Evolutionary conservation across 2,329 filamentous ascomycete genomes (phyloP), one percentile per base, ranked within the genome.

Genomic region (Corinectria fuckeliana): DNA sequence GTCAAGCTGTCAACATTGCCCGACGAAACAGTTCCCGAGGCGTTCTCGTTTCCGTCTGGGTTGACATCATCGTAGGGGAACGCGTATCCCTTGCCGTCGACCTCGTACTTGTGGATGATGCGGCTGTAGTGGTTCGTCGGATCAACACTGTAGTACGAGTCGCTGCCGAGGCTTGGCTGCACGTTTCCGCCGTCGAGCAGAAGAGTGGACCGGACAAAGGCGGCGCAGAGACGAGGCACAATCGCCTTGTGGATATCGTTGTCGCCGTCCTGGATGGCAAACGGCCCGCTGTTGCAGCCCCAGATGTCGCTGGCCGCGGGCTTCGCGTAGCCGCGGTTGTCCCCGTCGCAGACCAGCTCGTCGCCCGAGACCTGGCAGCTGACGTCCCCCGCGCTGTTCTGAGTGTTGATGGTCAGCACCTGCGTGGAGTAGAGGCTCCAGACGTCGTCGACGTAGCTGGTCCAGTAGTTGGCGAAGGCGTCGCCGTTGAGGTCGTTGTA

Each of bases 31-130:
- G 70, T 60, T 0, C 75, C 77, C 1, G 77, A 77, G 3, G 84
- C 82, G 69, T 89, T 85, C 62, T 80, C 76, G 25, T 81, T 79
- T 16, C 81, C 84, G 59, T 80, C 77, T 0, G 86, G 82, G 54
- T 85, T 84, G 16, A 91, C 88, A 69, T 91, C 88, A 67, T 91
- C 88, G 65, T 89, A 91, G 0, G 88, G 80, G 69, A 90, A 91
- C 0, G 85, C 83, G 69, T 91, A 91, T 0, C 88, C 88, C 42
- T 79, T 76, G 1, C 82, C 81, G 70, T 89, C 86, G 4, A 81
- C 69, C 74, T 88, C 85, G 49, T 84, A 79, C 34, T 80, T 73
- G 72, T 90, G 88, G 2, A 90, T 80, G 36, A 90, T 77, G 8
- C 85, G 78, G 26, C 83, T 77, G 69, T 88, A 90, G 69, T 89